Conservation (phyloP, 805 yeast species). For the Candida takata region DNA sequence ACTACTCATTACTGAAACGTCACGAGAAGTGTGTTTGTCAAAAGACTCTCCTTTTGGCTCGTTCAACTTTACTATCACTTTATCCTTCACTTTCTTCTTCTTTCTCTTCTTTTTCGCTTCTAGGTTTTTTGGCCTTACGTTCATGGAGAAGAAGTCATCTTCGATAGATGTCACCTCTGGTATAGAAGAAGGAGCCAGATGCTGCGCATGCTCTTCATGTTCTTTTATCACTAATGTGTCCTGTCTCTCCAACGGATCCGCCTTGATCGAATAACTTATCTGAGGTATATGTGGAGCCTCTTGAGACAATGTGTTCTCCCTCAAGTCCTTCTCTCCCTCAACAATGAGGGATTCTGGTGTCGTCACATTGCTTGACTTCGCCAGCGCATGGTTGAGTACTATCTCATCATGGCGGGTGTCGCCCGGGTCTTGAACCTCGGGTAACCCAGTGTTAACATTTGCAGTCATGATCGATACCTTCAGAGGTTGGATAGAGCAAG, state of each 20-base stretch:
- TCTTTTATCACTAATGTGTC: not conserved
- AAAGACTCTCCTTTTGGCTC: not conserved
- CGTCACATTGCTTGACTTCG: slow-evolving; percentile 20
- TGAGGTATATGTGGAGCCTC: too few species aligned
- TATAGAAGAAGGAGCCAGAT: not conserved
- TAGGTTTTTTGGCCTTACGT: not conserved
- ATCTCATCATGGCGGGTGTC: slow-evolving; percentile 19
- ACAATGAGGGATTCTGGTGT: slow-evolving; percentile 12
- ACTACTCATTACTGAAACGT: too few species aligned
- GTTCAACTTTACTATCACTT: not conserved
- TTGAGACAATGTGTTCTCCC: not conserved
- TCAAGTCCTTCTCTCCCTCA: not conserved
- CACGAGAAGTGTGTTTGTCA: too few species aligned
- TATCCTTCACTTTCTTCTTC: slow-evolving; percentile 12
- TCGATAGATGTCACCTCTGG: slow-evolving; percentile 4
- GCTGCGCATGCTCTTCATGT: too few species aligned
- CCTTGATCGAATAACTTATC: too few species aligned
- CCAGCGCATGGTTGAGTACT: slow-evolving; percentile 19
- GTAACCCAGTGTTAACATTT: too few species aligned
- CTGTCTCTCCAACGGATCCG: not conserved
- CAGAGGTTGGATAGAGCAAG: too few species aligned
- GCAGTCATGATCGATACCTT: too few species aligned
- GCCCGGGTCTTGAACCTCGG: slow-evolving; percentile 3
- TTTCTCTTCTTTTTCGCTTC: slow-evolving; percentile 13
- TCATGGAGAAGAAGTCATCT: slow-evolving; percentile 25